Percentiles rank a stretch among this genome's conserved stretches.
Conservation (phyloP, 2,329 filamentous ascomycete genomes). For the Stemphylium vesicarium region DNA sequence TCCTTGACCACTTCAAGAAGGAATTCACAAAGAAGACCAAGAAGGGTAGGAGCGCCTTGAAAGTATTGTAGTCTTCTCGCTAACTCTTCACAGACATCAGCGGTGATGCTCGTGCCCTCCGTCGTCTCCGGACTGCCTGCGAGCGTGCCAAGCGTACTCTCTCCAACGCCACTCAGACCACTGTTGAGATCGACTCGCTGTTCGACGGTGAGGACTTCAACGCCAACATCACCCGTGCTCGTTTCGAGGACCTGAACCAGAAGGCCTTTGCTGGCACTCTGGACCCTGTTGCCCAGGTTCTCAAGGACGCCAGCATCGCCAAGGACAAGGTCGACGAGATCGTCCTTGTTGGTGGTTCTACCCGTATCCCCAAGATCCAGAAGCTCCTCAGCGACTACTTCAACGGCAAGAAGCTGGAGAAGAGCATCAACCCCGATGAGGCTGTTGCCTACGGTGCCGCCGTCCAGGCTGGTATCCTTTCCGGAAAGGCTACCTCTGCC, state of each 20-base stretch:
- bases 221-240: conserved; percentile 94
- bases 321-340: conserved; percentile 97
- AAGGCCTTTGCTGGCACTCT: conserved; percentile 94
- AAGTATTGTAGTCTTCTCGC: too few species aligned
- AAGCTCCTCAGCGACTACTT: conserved; percentile 99
- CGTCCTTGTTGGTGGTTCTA: conserved; percentile 97
- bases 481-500: conserved; percentile 94
- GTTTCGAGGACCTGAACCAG: conserved; percentile 98
- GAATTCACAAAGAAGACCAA: conserved; percentile 81
- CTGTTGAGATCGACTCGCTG: conserved; percentile 97
- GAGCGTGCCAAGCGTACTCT: conserved; percentile 99
- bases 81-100: too few species aligned
- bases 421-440: conserved; percentile 99
- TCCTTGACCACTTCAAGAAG: conserved; percentile 96
- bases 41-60: too few species aligned
- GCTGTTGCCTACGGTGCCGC: conserved; percentile 98
- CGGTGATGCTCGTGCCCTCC: conserved; percentile 87
- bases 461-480: conserved; percentile 98
- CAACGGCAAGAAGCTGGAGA: conserved; percentile 99
- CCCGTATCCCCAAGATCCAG: conserved; percentile 98
- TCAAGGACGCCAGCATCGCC: conserved; percentile 87
- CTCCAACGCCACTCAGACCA: conserved; percentile 95
- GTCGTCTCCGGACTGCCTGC: conserved; percentile 95
- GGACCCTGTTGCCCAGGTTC: conserved; percentile 93
- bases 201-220: conserved; percentile 99